Evolutionary conservation across 352 stramenopile genomes (phyloP), one percentile per base, ranked within the genome.

Genomic region (Peronospora belbahrii): DNA sequence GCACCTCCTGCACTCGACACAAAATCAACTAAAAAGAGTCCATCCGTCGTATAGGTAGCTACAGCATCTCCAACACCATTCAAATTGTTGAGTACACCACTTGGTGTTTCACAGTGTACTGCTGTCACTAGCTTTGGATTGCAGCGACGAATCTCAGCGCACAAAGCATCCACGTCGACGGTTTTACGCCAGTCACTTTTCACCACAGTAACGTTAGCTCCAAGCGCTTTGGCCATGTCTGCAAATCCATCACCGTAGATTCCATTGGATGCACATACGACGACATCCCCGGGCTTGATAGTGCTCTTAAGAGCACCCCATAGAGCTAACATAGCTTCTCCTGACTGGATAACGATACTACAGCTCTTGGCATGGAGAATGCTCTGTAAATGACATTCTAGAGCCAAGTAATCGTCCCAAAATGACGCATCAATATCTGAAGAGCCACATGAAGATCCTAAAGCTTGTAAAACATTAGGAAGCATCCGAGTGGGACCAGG

Each of bases 281-380:
- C 70, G 10, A 60, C 46, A 25, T 78, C 70, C 4, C 66, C 63
- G 17, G 62, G 56, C 27, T 38, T 36, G 0, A 82, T 15, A 1
- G 57, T 63, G 45, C 70, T 82, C 48, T 74, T 75, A 28, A 82
- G 53, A 0, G 70, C 66, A 15, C 70, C 70, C 70, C 70, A 82
- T 40, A 82, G 48, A 10, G 56, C 53, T 36, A 74, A 45, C 70
- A 82, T 82, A 36, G 66, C 70, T 55, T 82, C 70, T 15, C 70
- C 66, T n/a, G 70, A 82, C 39, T 74, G 64, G 34, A 82, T 74
- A 31, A 61, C 64, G 14, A 81, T 55, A 17, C 49, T 61, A 46
- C 51, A 62, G 6, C 59, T 57, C 15, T 59, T 22, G 9, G 69
- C 65, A 38, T 62, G 37, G 15, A 81, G 45, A 5, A 81, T 42